Evolutionary conservation across 345 rosid species (phyloP).

Genomic region (Chamaenerion angustifolium): DNA sequence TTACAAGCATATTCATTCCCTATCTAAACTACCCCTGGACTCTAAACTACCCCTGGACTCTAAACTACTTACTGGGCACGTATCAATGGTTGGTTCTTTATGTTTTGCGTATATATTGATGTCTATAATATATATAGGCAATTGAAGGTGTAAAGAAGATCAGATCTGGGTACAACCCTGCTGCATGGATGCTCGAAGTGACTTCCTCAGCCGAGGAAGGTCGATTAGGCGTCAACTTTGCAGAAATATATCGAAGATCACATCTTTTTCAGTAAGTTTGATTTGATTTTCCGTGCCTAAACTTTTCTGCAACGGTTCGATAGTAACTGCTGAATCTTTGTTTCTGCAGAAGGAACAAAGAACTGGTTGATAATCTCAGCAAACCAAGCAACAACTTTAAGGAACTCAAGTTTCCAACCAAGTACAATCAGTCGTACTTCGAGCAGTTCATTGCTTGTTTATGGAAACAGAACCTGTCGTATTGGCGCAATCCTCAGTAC

Average conservation of each 20-base stretch:
- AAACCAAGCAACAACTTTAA: slow-evolving; percentile 47
- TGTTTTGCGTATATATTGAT: not conserved
- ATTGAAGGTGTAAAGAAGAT: slow-evolving; percentile 55
- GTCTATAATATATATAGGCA: slow-evolving; percentile 22
- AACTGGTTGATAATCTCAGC: slow-evolving; percentile 57
- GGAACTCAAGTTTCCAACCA: slow-evolving; percentile 64
- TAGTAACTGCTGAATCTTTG: no score
- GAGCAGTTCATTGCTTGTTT: slow-evolving; percentile 78
- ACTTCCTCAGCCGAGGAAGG: slow-evolving; percentile 2
- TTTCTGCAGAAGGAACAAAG: slow-evolving; percentile 47
- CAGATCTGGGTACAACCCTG: slow-evolving; percentile 60
- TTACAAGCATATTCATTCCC: not conserved
- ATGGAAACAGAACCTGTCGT: slow-evolving; percentile 89
- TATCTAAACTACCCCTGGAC: not conserved
- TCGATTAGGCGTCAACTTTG: slow-evolving; percentile 7
- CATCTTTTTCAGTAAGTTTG: slow-evolving; percentile 50
- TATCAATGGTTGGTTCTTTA: not conserved
- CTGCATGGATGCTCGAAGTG: slow-evolving; percentile 87
- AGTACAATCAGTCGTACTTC: slow-evolving; percentile 57
- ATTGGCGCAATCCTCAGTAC: slow-evolving; percentile 92
- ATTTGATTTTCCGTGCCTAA: not conserved
- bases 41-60: not conserved
- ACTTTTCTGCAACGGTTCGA: no score
- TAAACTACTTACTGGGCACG: not conserved
- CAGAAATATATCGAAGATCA: slow-evolving; percentile 66